Evolutionary conservation across 345 rosid species (phyloP).

Genomic region (Hibiscus tridactylites): DNA sequence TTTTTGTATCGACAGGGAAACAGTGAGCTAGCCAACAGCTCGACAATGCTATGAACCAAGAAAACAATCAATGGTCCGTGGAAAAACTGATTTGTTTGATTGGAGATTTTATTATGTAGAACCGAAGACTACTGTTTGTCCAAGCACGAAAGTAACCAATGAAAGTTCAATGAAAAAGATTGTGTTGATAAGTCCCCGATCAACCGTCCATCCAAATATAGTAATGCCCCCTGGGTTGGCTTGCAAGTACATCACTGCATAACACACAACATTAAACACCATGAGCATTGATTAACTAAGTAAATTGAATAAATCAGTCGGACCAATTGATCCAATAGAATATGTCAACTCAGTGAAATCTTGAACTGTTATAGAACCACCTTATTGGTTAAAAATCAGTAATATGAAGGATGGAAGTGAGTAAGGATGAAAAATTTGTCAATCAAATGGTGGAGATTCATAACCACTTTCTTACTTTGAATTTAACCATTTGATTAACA

Average conservation of each 20-base stretch:
- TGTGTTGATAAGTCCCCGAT: constrained; percentile 65
- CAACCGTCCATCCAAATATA: constrained; percentile 82
- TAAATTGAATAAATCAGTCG: too few relatives aligned
- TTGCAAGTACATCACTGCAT: constrained; percentile 78
- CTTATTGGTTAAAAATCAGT: too few relatives aligned
- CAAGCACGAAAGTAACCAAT: not conserved
- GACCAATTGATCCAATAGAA: too few relatives aligned
- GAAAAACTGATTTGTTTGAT: not conserved
- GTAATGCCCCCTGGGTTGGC: constrained; percentile 90
- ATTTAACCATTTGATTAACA: too few relatives aligned
- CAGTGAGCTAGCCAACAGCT: not conserved
- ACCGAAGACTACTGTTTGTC: not conserved
- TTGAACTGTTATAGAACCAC: too few relatives aligned
- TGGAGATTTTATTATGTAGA: not conserved
- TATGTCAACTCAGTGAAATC: too few relatives aligned
- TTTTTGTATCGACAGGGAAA: not conserved
- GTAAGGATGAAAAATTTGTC: too few relatives aligned
- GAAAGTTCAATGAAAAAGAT: constrained; percentile 75
- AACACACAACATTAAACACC: not conserved
- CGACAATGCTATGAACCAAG: not conserved
- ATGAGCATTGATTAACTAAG: not conserved
- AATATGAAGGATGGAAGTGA: too few relatives aligned
- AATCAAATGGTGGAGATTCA: too few relatives aligned
- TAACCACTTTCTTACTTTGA: too few relatives aligned
- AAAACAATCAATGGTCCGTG: not conserved